Percentiles rank a stretch among this genome's conserved stretches.
Evolutionary conservation across 1,139 yeast species (phyloP).

Genomic region (Saccharomyces hybrid): DNA sequence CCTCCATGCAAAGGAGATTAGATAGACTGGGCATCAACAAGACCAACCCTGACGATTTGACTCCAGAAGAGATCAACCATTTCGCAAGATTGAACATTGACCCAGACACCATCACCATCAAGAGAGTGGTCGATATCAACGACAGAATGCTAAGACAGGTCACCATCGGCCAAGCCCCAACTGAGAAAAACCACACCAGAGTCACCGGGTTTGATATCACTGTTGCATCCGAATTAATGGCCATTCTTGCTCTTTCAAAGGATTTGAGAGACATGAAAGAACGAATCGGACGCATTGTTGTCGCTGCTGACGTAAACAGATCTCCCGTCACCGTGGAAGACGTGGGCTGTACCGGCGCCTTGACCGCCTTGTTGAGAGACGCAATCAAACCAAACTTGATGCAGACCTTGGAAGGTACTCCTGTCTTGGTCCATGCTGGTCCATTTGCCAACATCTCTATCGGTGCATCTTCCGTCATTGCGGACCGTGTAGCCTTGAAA

Average conservation of each 20-base stretch:
- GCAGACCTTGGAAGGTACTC: constrained; percentile 98
- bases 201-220: constrained; percentile 93
- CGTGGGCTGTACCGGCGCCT: constrained; percentile 94
- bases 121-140: constrained; percentile 93
- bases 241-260: constrained; percentile 83
- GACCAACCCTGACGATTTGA: constrained; percentile 75
- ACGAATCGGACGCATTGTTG: constrained; percentile 84
- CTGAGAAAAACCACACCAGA: constrained; percentile 86
- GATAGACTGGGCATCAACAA: constrained; percentile 72
- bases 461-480: constrained; percentile 91
- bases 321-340: constrained; percentile 94
- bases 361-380: constrained; percentile 90
- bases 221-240: constrained; percentile 97
- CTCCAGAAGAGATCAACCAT: constrained; percentile 63
- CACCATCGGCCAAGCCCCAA: constrained; percentile 88
- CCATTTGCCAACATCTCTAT: constrained; percentile 97
- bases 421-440: constrained; percentile 97
- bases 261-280: constrained; percentile 80
- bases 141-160: constrained; percentile 89
- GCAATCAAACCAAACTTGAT: constrained; percentile 95
- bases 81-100: constrained; percentile 89
- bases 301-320: constrained; percentile 74
- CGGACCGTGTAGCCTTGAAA: constrained; percentile 92
- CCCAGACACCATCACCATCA: constrained; percentile 91
- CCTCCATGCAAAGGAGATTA: constrained; percentile 71